These are phyloP conservation scores for Plasmodium coatneyi DNA, from an alignment of 169 alveolate genomes.

Conservation along the genomic window DNA sequence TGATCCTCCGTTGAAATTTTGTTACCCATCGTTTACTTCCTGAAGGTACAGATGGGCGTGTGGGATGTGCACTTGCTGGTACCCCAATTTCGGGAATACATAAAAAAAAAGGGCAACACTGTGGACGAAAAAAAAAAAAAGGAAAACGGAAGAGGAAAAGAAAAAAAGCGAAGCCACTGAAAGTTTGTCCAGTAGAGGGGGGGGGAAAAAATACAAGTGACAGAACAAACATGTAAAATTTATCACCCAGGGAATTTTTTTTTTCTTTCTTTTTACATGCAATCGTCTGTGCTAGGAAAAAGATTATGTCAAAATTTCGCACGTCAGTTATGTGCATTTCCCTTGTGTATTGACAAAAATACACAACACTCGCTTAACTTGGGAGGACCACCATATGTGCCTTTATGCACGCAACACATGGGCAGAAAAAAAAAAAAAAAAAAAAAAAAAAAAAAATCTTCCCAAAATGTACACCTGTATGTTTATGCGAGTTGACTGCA, in stretches of 20 bases:
- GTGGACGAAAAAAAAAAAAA: neutral
- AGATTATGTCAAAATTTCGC: neutral
- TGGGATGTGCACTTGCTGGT: neutral
- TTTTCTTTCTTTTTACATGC: neutral
- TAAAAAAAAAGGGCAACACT: neutral
- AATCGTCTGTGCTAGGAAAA: neutral
- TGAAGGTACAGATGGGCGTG: neutral
- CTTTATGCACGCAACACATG: neutral
- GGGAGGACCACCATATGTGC: neutral
- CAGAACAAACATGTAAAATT: neutral
- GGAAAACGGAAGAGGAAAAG: neutral
- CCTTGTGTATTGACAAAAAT: neutral
- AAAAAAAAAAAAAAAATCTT: too few species aligned
- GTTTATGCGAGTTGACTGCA: neutral
- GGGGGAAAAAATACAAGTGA: neutral
- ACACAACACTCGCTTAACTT: neutral
- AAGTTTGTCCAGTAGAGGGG: neutral
- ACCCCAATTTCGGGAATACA: neutral
- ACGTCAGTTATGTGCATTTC: neutral
- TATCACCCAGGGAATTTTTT: neutral
- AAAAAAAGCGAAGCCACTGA: neutral
- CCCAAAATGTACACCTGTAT: neutral
- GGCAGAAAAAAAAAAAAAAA: neutral
- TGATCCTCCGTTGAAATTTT: conserved; percentile 71
- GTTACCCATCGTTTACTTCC: conserved; percentile 41